Conservation (phyloP, 1,139 yeast species). For the Suhomyces kunorum region DNA sequence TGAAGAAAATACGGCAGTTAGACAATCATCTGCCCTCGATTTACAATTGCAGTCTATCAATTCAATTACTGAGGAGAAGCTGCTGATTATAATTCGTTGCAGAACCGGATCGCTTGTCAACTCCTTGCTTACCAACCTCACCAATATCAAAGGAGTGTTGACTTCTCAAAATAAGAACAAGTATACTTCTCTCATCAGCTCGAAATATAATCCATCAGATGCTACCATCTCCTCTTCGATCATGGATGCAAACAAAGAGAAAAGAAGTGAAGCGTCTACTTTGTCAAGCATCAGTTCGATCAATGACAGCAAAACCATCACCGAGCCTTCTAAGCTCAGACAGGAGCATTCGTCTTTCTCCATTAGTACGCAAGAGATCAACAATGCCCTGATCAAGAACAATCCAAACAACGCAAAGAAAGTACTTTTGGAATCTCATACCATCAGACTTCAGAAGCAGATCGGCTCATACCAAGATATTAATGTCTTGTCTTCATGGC, state of each 20-base stretch:
- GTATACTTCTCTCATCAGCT: conserved; percentile 22
- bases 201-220: conserved; percentile 27
- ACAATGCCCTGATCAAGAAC: conserved; percentile 16
- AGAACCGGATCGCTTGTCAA: conserved; percentile 29
- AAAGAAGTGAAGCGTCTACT: conserved; percentile 38
- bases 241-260: conserved; percentile 24
- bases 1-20: conserved; percentile 24
- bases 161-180: conserved; percentile 17
- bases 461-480: conserved; percentile 33
- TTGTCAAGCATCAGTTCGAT: conserved; percentile 35
- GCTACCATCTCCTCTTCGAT: conserved; percentile 41
- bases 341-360: conserved; percentile 16
- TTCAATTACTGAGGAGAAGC: conserved; percentile 32
- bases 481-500: conserved; percentile 45
- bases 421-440: conserved; percentile 32
- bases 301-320: conserved; percentile 8
- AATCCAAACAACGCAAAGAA: conserved; percentile 21
- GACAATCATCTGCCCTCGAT: conserved; percentile 45
- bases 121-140: conserved; percentile 29
- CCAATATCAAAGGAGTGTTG: conserved; percentile 31
- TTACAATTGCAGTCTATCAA: conserved; percentile 38
- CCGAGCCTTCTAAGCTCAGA: conserved; percentile 10
- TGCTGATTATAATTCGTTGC: conserved; percentile 40
- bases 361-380: conserved; percentile 17
- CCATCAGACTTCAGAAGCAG: conserved; percentile 43